Conservation (phyloP, 108 stramenopile genomes). For the Nitzschia inconspicua region DNA sequence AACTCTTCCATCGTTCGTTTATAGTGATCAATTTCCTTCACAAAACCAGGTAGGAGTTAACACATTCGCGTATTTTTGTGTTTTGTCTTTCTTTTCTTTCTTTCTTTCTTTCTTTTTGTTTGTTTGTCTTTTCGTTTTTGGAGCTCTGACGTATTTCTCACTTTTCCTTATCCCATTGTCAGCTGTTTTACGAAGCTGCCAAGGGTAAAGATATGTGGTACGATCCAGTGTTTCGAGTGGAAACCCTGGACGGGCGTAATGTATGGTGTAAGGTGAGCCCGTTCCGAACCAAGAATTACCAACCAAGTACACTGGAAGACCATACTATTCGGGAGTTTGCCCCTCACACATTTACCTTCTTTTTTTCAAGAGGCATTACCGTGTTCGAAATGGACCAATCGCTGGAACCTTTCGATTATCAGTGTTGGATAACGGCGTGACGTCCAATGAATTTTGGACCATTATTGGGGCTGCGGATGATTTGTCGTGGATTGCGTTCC, state of each 20-base stretch:
- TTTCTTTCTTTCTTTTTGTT: no score
- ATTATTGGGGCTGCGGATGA: conserved; percentile 90
- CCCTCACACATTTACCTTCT: neutral
- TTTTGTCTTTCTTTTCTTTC: neutral
- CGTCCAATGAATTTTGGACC: conserved; percentile 89
- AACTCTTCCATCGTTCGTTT: no score
- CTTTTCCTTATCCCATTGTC: neutral
- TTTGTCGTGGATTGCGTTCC: conserved; percentile 87
- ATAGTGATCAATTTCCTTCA: conserved; percentile 91
- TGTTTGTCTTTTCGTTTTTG: no score
- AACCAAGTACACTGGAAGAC: no score
- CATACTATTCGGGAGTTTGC: conserved; percentile 27
- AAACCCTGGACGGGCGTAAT: conserved; percentile 88
- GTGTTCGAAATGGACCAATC: conserved; percentile 42
- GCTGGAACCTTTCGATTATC: conserved; percentile 72
- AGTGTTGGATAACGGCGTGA: conserved; percentile 92
- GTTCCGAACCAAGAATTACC: no score
- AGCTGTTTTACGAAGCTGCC: conserved; percentile 59
- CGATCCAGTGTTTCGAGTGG: conserved; percentile 95
- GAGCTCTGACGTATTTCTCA: no score
- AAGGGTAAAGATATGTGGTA: conserved; percentile 84
- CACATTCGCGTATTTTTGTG: neutral
- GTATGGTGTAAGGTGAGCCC: no score
- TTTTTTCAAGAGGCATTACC: conserved; percentile 80
- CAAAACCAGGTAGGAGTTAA: conserved; percentile 93